A percentile compares a stretch with the other conserved stretches of the same genome.
Conservation (phyloP, 2,329 filamentous ascomycete species). For the Ceratocystis ficicola region DNA sequence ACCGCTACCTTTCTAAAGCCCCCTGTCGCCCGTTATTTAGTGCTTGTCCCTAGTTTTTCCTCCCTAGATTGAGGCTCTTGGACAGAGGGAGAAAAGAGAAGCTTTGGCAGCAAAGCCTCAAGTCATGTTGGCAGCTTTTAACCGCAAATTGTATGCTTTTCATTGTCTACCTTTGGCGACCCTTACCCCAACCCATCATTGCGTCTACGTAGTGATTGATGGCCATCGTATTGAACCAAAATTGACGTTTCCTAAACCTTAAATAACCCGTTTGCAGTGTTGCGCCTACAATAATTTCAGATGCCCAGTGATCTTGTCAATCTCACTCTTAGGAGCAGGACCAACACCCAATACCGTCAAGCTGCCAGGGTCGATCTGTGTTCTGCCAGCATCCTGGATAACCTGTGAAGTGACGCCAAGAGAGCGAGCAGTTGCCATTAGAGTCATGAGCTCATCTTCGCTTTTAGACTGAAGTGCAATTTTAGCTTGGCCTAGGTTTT, state of each 20-base stretch:
- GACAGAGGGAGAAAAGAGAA: neutral
- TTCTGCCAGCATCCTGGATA: conserved; percentile 89
- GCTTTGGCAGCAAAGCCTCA: conserved; percentile 4
- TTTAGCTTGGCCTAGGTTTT: conserved; percentile 77
- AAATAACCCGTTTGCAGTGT: neutral
- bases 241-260: neutral
- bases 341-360: conserved; percentile 80
- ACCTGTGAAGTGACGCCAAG: conserved; percentile 79
- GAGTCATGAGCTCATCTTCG: conserved; percentile 64
- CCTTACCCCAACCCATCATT: neutral
- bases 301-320: conserved; percentile 74
- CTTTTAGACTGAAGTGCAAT: conserved; percentile 81
- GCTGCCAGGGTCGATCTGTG: conserved; percentile 89
- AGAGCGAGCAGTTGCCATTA: conserved; percentile 68
- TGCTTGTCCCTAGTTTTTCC: neutral
- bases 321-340: conserved; percentile 69
- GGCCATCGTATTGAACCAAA: neutral
- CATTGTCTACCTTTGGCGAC: neutral
- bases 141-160: neutral
- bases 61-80: conserved; percentile 3
- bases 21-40: neutral
- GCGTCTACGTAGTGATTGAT: neutral
- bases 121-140: neutral
- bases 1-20: neutral
- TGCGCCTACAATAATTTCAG: conserved; percentile 62